Evolutionary conservation across 495 filamentous ascomycete species (phyloP).

Genomic region (Daldinia childiae): DNA sequence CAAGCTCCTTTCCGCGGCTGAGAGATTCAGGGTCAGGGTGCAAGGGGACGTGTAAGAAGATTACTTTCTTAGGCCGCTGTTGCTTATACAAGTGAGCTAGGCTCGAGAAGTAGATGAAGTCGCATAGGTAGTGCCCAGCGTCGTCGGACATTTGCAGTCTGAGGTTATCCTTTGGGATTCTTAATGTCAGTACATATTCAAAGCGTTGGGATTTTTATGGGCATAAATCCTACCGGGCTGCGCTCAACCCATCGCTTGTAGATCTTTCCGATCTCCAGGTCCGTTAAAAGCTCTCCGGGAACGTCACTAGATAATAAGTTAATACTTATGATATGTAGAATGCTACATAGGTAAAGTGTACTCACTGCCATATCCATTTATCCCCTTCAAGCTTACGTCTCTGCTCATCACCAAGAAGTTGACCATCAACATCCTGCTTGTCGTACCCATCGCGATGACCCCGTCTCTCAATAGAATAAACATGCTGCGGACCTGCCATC

Average conservation of each 20-base stretch:
- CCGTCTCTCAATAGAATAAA: conserved; percentile 74
- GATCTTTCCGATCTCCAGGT: conserved; percentile 64
- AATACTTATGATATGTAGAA: neutral
- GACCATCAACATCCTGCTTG: conserved; percentile 72
- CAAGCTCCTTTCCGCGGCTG: conserved; percentile 67
- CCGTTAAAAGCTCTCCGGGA: conserved; percentile 52
- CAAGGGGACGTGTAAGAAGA: conserved; percentile 83
- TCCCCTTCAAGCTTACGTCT: conserved; percentile 49
- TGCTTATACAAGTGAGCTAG: conserved; percentile 65
- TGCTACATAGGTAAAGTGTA: conserved; percentile 5
- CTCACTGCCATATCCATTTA: conserved; percentile 57
- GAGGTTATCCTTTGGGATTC: conserved; percentile 45
- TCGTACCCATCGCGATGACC: conserved; percentile 81
- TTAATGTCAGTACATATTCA: conserved; percentile 1
- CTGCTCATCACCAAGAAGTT: conserved; percentile 62
- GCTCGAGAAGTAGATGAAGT: conserved; percentile 86
- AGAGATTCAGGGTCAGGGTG: conserved; percentile 65
- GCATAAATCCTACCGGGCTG: conserved; percentile 47
- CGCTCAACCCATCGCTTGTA: conserved; percentile 62
- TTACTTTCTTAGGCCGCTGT: conserved; percentile 63
- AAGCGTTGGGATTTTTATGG: conserved; percentile 4
- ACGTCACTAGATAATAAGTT: conserved; percentile 16
- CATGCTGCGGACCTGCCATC: conserved; percentile 74
- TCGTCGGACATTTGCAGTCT: conserved; percentile 75
- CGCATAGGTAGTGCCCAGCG: conserved; percentile 83